Percentiles rank a stretch among this genome's conserved stretches.
These are phyloP conservation scores for Leccinum olivaceoglutinosum DNA, from an alignment of 1,284 basidiomycete species.

Conservation along the genomic window DNA sequence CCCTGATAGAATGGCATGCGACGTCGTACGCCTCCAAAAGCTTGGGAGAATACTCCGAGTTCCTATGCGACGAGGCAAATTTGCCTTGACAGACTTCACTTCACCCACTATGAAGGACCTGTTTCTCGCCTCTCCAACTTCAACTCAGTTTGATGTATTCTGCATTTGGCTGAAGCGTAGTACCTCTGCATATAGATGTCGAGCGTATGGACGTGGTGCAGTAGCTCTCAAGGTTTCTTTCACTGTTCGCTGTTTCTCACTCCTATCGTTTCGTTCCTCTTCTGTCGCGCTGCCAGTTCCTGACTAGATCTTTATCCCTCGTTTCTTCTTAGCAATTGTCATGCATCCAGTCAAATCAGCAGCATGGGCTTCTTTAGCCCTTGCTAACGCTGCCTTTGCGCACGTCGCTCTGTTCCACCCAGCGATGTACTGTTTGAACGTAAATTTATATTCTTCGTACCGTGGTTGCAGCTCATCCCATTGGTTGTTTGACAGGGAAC, in stretches of 20 bases:
- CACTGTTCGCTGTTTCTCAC: not conserved
- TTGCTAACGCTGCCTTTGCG: slow-evolving; percentile 12
- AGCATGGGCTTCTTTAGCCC: slow-evolving; percentile 8
- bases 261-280: not conserved
- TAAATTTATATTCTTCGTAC: not conserved
- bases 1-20: not conserved
- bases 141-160: slow-evolving; percentile 1
- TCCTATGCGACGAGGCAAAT: not conserved
- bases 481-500: slow-evolving; percentile 8
- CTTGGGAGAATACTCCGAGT: not conserved
- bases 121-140: no score
- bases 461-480: slow-evolving; percentile 1
- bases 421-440: slow-evolving; percentile 11
- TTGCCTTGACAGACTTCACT: not conserved
- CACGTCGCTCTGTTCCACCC: not conserved
- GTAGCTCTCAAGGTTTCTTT: not conserved
- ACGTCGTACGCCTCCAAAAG: not conserved
- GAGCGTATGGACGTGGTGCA: not conserved
- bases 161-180: not conserved
- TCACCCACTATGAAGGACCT: not conserved
- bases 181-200: slow-evolving; percentile 9
- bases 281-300: slow-evolving; percentile 9
- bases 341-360: not conserved
- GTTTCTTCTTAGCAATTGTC: slow-evolving; percentile 4
- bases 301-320: not conserved